Evolutionary conservation across 1,139 yeast species (phyloP).

Genomic region (Candida sp.): DNA sequence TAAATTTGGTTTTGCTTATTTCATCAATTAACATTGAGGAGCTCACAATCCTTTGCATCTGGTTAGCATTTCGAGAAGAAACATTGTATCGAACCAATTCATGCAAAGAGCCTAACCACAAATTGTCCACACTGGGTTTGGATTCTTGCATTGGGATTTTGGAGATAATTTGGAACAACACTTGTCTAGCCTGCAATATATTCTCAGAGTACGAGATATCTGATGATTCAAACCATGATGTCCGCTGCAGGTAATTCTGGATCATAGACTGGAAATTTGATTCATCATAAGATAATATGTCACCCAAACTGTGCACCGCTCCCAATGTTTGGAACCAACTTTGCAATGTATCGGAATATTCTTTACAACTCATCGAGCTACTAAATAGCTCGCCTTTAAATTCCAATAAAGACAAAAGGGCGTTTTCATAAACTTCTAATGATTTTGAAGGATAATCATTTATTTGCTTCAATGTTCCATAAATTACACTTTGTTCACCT

Average conservation of each 20-base stretch:
- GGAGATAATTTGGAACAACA: slow-evolving; percentile 25
- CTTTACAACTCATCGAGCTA: slow-evolving; percentile 11
- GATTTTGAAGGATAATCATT: slow-evolving; percentile 25
- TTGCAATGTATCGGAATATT: slow-evolving; percentile 9
- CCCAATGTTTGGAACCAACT: slow-evolving; percentile 38
- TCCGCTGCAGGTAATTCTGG: slow-evolving; percentile 9
- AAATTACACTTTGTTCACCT: slow-evolving; percentile 42
- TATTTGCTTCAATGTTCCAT: slow-evolving; percentile 41
- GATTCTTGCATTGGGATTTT: slow-evolving; percentile 5
- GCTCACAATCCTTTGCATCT: slow-evolving; percentile 48
- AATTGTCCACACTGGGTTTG: slow-evolving; percentile 5
- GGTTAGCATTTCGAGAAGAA: slow-evolving; percentile 29
- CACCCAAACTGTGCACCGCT: slow-evolving; percentile 22
- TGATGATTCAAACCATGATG: slow-evolving; percentile 36
- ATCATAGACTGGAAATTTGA: slow-evolving; percentile 5
- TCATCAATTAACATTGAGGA: slow-evolving; percentile 45
- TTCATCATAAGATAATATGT: slow-evolving; percentile 9
- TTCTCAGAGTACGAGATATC: slow-evolving; percentile 38
- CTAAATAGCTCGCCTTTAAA: slow-evolving; percentile 9
- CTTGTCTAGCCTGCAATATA: slow-evolving; percentile 37
- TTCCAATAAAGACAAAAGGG: slow-evolving; percentile 16
- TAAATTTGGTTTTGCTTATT: slow-evolving; percentile 20
- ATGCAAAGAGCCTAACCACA: slow-evolving; percentile 25
- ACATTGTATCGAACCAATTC: slow-evolving; percentile 43
- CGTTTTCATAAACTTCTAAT: slow-evolving; percentile 11